Percentiles rank a stretch among this genome's conserved stretches.
Evolutionary conservation across 208 protist genomes (phyloP).

Genomic region (Novymonas esmeraldas): DNA sequence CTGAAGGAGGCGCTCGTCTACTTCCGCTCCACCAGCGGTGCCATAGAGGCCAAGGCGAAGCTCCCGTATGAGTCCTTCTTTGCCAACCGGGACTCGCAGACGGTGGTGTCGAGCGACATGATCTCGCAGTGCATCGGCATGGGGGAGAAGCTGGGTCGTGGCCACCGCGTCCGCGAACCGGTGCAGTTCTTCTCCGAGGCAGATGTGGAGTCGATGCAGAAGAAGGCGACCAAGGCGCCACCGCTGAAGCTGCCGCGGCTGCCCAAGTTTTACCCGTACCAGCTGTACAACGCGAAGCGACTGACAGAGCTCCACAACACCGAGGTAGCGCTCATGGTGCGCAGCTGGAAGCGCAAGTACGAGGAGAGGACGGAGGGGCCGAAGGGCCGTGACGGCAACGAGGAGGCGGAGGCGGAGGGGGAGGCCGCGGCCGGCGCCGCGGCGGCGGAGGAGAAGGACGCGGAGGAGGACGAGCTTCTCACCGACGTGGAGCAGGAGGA

Average conservation of each 20-base stretch:
- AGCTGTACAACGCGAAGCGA: slow-evolving; percentile 85
- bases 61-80: slow-evolving; percentile 72
- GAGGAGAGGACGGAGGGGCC: slow-evolving; percentile 25
- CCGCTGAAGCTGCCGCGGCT: slow-evolving; percentile 68
- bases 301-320: slow-evolving; percentile 85
- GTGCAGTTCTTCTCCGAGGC: slow-evolving; percentile 66
- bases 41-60: slow-evolving; percentile 79
- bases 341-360: slow-evolving; percentile 78
- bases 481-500: slow-evolving; percentile 81
- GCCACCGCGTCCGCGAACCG: slow-evolving; percentile 76
- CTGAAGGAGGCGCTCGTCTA: slow-evolving; percentile 83
- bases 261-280: slow-evolving; percentile 72
- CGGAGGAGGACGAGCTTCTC: slow-evolving; percentile 56
- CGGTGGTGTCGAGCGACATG: slow-evolving; percentile 83
- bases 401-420: slow-evolving; percentile 13
- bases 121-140: slow-evolving; percentile 70
- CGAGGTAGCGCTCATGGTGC: slow-evolving; percentile 77
- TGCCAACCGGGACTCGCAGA: slow-evolving; percentile 62
- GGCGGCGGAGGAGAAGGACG: slow-evolving; percentile 10
- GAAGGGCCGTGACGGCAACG: slow-evolving; percentile 14
- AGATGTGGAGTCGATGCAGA: slow-evolving; percentile 68
- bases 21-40: slow-evolving; percentile 75
- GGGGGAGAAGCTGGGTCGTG: slow-evolving; percentile 85
- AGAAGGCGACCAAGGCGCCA: slow-evolving; percentile 48
- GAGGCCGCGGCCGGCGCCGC: neutral